Conservation (phyloP, 2,329 filamentous ascomycete genomes). For the Epichloe typhina region DNA sequence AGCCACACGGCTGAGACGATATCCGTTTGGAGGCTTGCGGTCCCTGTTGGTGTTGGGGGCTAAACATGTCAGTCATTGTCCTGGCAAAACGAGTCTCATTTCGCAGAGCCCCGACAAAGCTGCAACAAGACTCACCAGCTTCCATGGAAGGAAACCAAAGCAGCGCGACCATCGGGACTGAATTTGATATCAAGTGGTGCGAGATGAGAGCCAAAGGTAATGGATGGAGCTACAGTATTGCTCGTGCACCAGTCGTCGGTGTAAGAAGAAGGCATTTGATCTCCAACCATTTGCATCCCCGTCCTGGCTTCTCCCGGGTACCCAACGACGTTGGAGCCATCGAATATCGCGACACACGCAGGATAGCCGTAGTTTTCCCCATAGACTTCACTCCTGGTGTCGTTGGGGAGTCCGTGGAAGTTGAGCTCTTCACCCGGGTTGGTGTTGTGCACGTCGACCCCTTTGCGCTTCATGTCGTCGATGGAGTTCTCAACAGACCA, state of each 20-base stretch:
- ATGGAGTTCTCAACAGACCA: slow-evolving; percentile 54
- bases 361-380: slow-evolving; percentile 50
- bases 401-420: slow-evolving; percentile 45
- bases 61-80: not conserved
- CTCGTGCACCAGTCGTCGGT: slow-evolving; percentile 12
- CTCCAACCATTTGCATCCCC: slow-evolving; percentile 13
- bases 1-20: slow-evolving; percentile 23
- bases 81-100: not conserved
- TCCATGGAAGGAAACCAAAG: slow-evolving; percentile 51
- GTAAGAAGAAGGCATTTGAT: slow-evolving; percentile 9
- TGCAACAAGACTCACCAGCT: slow-evolving; percentile 29
- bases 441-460: slow-evolving; percentile 45
- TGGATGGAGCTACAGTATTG: slow-evolving; percentile 10
- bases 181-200: slow-evolving; percentile 55
- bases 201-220: slow-evolving; percentile 34
- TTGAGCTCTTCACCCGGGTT: slow-evolving; percentile 65
- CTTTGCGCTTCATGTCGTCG: slow-evolving; percentile 42
- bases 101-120: not conserved
- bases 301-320: slow-evolving; percentile 18
- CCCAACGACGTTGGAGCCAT: slow-evolving; percentile 18
- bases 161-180: slow-evolving; percentile 36
- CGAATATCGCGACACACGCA: slow-evolving; percentile 47
- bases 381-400: slow-evolving; percentile 9
- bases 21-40: slow-evolving; percentile 22
- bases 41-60: slow-evolving; percentile 14